These are phyloP conservation scores for Pseudozyma pruni DNA, from an alignment of 1,284 basidiomycete species.

Conservation along the genomic window DNA sequence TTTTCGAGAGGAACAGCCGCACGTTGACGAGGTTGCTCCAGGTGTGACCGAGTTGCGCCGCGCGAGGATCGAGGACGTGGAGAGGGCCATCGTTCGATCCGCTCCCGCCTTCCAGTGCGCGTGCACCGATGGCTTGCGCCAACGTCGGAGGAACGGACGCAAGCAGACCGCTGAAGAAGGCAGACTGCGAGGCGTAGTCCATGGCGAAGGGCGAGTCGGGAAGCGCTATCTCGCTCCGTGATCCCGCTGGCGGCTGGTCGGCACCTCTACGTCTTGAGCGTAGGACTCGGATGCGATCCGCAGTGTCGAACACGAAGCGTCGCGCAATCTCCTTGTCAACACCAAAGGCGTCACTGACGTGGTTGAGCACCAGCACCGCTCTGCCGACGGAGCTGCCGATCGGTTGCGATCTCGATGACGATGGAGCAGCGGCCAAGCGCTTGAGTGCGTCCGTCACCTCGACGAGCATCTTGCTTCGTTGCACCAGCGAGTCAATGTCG, in stretches of 20 bases:
- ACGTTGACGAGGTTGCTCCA: slow-evolving; percentile 59
- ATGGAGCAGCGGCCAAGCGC: slow-evolving; percentile 11
- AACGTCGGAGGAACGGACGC: slow-evolving; percentile 27
- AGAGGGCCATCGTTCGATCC: slow-evolving; percentile 6
- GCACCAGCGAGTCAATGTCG: slow-evolving; percentile 27
- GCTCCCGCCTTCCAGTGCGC: background rate
- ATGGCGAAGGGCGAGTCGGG: slow-evolving; percentile 19
- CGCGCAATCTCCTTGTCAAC: slow-evolving; percentile 37
- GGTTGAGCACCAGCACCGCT: slow-evolving; percentile 53
- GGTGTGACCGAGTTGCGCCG: slow-evolving; percentile 53
- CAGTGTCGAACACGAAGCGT: slow-evolving; percentile 28
- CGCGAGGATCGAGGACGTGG: slow-evolving; percentile 25
- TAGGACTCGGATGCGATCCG: slow-evolving; percentile 5
- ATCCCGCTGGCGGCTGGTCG: background rate
- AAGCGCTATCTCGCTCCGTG: background rate
- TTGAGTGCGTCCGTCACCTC: slow-evolving; percentile 47
- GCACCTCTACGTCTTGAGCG: background rate
- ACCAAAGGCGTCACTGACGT: slow-evolving; percentile 58
- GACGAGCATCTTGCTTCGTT: slow-evolving; percentile 37
- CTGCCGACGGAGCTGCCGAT: background rate
- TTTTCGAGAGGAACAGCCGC: slow-evolving; percentile 39
- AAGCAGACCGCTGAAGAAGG: slow-evolving; percentile 30
- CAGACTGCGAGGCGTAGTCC: slow-evolving; percentile 24
- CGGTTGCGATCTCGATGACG: background rate
- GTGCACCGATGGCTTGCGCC: slow-evolving; percentile 17